Evolutionary conservation across 805 yeast genomes (phyloP), one percentile per base, ranked within the genome.

Genomic region (Kodamaea restingae): DNA sequence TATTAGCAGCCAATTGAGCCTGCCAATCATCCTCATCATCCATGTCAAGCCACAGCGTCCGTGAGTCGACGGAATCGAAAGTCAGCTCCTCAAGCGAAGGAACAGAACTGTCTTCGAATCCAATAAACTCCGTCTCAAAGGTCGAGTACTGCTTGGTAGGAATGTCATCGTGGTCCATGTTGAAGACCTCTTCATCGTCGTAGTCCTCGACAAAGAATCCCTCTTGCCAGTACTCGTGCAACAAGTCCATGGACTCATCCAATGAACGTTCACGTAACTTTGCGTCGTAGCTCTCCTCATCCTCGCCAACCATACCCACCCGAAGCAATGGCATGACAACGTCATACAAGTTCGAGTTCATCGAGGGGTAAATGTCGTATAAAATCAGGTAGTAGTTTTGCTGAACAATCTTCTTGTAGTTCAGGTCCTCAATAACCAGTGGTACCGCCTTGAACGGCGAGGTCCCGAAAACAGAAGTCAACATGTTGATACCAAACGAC

Each of bases 401-500:
- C 36, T 65, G 54, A 18, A 61, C 62, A 50, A 72, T 75, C 36
- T 62, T 63, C 45, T 58, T 57, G 47, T 65, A 75, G 51, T 75
- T 73, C 15, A 55, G 51, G 54, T 75, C 80, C 26, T 55, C 47
- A 29, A 59, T 38, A 18, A 46, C 39, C 26, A 50, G 43, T 18
- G 42, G 43, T 15, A 39, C 40, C 10, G 41, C 39, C 46, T 71
- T 66, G 58, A 76, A 76, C 1, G 80, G 80, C 36, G 76, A 60
- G 27, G 69, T 70, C 14, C 80, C 79, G 54, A 75, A 76, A 32
- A 75, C 58, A 2, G 75, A 60, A 35, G 71, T 71, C 41, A 76
- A 53, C 18, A 76, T 43, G 2, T 80, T 74, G 38, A 76, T 62
- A 2, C 78, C 81, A 42, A 73, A 55, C 2, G 79, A 73, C 80